Base-by-base conservation (phyloP, 257 asterid genomes). In the Linderniella brevidens region DNA sequence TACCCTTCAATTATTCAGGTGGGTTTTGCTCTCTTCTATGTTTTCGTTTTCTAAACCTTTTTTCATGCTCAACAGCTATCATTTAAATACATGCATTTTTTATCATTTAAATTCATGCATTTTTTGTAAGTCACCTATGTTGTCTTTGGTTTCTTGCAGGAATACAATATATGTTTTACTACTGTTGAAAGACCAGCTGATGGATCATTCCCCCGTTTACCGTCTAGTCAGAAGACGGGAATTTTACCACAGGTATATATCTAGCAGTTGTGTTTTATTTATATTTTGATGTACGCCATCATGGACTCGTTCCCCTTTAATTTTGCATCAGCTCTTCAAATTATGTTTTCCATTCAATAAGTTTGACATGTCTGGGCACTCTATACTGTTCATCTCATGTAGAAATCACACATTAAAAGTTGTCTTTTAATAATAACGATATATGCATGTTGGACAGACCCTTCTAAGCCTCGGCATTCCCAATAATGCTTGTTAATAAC, bases 1-100 rank as follows among this genome's bases (percentile, higher is more conserved):
- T 90, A 90, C 72, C 98, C 98, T 58, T 90, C 98, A 48, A 90
- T 90, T 56, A 90, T 90, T 72, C 98, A 79, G 96, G 98, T 81
- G 44, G 63, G 58, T 52, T 53, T 42, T 62, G 54, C 46, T 54
- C 19, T 49, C 19, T 61, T 13, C 46, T 38, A 32, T 55, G 45
- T 37, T 43, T 55, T 45, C 29, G 46, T 47, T 40, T 50, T 64
- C 38, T 39, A 14, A 7, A 19, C 48, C 49, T 38, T 57, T 53
- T 53, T 40, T 50, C 56, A 37, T 42, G 32, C 17, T 17, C 39
- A 32, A 46, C 36, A 25, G 32, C 32, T 25, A 25, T 25, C 32
- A 25, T 2, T 25, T 25, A 25, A 25, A 25, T 25, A 25, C 32
- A 25, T 25, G 32, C 8, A 37, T 37, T 59, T 55, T 25, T 37